These are phyloP conservation scores for Purpureocillium lavendulum DNA, from an alignment of 2,329 filamentous ascomycete genomes.

Conservation along the genomic window DNA sequence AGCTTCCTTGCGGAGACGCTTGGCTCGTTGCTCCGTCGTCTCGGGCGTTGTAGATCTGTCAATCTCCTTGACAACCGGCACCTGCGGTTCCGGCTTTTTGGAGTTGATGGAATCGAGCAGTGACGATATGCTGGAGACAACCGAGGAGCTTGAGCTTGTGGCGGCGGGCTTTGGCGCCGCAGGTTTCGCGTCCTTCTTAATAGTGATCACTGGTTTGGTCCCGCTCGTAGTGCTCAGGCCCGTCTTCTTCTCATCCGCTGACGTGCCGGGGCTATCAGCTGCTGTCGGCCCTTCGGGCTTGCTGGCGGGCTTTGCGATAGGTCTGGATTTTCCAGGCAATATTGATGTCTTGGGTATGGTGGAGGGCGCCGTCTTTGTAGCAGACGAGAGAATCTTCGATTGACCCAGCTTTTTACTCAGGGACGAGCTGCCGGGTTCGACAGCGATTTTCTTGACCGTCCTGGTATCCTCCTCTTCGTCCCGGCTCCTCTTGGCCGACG, in stretches of 20 bases:
- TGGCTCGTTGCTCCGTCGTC: slow-evolving; percentile 58
- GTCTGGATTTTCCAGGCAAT: slow-evolving; percentile 40
- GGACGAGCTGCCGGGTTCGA: slow-evolving; percentile 27
- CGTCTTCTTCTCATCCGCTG: slow-evolving; percentile 23
- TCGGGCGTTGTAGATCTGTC: slow-evolving; percentile 46
- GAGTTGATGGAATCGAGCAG: slow-evolving; percentile 43
- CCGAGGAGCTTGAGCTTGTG: slow-evolving; percentile 20
- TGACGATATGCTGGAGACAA: slow-evolving; percentile 42
- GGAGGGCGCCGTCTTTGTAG: slow-evolving; percentile 18
- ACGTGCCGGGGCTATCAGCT: slow-evolving; percentile 16
- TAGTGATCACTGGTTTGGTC: slow-evolving; percentile 9
- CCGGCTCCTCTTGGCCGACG: slow-evolving; percentile 25
- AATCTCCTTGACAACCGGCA: slow-evolving; percentile 43
- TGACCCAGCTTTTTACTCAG: slow-evolving; percentile 31
- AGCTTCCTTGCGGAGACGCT: slow-evolving; percentile 63
- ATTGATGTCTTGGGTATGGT: slow-evolving; percentile 26
- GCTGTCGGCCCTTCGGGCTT: slow-evolving; percentile 25
- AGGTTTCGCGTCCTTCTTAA: slow-evolving; percentile 20
- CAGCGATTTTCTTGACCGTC: slow-evolving; percentile 32
- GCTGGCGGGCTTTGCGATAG: slow-evolving; percentile 29
- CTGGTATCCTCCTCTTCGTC: slow-evolving; percentile 32
- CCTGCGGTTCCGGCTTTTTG: slow-evolving; percentile 26
- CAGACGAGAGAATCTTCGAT: slow-evolving; percentile 21
- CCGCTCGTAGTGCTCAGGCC: slow-evolving; percentile 15
- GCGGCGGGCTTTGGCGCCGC: slow-evolving; percentile 18